phyloP scores from a whole-genome alignment of 2,329 filamentous ascomycete species.

The Alternaria gaisen region DNA sequence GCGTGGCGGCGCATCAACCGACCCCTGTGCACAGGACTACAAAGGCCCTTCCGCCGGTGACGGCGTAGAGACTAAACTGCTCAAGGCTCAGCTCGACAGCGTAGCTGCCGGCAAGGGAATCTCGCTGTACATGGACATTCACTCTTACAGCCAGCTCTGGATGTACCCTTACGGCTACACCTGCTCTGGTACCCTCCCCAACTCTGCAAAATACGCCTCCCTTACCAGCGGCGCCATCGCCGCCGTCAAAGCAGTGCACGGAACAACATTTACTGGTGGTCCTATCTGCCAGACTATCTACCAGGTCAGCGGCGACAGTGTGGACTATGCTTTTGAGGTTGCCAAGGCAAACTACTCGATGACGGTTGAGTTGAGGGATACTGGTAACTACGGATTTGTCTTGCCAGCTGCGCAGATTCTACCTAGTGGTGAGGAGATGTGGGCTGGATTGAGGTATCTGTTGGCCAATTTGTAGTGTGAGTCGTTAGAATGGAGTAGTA shows the following conservation, averaged over 20 bases:
- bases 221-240: slow-evolving; percentile 61
- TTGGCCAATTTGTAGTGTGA: slow-evolving; percentile 7
- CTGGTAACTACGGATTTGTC: slow-evolving; percentile 59
- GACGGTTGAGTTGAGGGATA: slow-evolving; percentile 61
- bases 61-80: slow-evolving; percentile 49
- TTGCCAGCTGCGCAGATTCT: slow-evolving; percentile 60
- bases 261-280: slow-evolving; percentile 54
- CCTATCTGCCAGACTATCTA: slow-evolving; percentile 70
- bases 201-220: slow-evolving; percentile 59
- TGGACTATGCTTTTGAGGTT: slow-evolving; percentile 57
- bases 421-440: slow-evolving; percentile 59
- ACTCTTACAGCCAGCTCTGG: slow-evolving; percentile 63
- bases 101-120: slow-evolving; percentile 60
- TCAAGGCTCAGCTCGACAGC: slow-evolving; percentile 59
- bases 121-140: slow-evolving; percentile 71
- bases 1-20: slow-evolving; percentile 44
- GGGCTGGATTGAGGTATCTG: slow-evolving; percentile 51
- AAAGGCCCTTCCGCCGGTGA: slow-evolving; percentile 47
- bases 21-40: slow-evolving; percentile 50
- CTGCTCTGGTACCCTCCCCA: slow-evolving; percentile 59
- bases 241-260: slow-evolving; percentile 66
- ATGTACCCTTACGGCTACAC: slow-evolving; percentile 68
- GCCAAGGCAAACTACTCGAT: slow-evolving; percentile 56
- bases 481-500: neutral
- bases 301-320: slow-evolving; percentile 59